These are phyloP conservation scores for Tremellales sp. DNA, from an alignment of 1,284 basidiomycete species.

Conservation along the genomic window DNA sequence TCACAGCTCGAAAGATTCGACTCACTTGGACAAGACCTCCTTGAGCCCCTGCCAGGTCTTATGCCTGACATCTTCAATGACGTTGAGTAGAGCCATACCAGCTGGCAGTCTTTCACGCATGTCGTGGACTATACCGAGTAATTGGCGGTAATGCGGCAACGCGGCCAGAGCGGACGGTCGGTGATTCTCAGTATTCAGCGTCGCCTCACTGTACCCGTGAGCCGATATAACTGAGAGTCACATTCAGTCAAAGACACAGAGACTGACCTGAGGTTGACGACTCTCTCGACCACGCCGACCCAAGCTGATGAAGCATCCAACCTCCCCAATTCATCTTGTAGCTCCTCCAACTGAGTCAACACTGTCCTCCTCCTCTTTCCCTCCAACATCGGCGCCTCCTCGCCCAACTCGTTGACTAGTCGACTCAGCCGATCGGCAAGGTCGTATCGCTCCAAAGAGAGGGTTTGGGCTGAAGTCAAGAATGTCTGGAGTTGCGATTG, in stretches of 20 bases:
- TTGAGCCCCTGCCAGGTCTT: constrained; percentile 74
- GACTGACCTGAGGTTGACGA: constrained; percentile 69
- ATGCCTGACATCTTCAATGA: constrained; percentile 55
- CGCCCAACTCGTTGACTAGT: constrained; percentile 28
- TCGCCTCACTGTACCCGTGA: constrained; percentile 25
- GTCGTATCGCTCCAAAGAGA: constrained; percentile 69
- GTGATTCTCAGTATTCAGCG: constrained; percentile 39
- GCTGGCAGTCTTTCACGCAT: constrained; percentile 44
- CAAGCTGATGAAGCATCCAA: constrained; percentile 71
- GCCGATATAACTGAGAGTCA: too few relatives aligned
- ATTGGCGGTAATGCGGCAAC: constrained; percentile 58
- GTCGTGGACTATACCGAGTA: constrained; percentile 61
- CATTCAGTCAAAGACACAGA: too few relatives aligned
- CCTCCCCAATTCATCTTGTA: constrained; percentile 68
- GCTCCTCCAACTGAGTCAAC: constrained; percentile 63
- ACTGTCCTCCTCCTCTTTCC: constrained; percentile 13
- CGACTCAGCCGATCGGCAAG: constrained; percentile 38
- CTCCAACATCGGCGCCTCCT: constrained; percentile 2
- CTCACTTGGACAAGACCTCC: constrained; percentile 59
- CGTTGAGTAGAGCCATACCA: constrained; percentile 52
- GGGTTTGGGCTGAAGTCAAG: constrained; percentile 62
- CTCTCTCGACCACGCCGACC: constrained; percentile 66
- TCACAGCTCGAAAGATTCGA: constrained; percentile 13
- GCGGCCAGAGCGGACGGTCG: constrained; percentile 48
- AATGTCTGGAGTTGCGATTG: constrained; percentile 26